Base-by-base conservation (phyloP, 371 early-diverging fungal genomes). In the Chytridium lagenaria region DNA sequence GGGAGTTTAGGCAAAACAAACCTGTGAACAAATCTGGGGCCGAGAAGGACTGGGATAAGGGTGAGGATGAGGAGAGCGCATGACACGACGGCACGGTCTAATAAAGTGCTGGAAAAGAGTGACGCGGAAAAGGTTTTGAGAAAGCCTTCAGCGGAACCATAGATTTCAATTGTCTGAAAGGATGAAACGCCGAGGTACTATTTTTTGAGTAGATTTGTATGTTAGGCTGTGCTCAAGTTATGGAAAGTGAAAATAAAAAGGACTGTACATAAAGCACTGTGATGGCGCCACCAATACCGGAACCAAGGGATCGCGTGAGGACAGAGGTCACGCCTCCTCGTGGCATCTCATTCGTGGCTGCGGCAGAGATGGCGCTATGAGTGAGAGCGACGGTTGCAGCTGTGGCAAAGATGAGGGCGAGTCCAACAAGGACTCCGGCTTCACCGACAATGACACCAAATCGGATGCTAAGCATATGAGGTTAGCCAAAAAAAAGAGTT, bases 221-320 rank as follows among this genome's bases (percentile, higher is more conserved):
- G n/a, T 12, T 30, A 7, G 26, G 31, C 7, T n/a, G n/a, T n/a
- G n/a, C n/a, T 44, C 7, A 26, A 61, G 36, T 34, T 22, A 2
- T 61, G 28, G 15, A 26, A 38, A 36, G 10, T 22, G 33, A 22
- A 61, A 7, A 12, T 30, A 34, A 16, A 38, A 15, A 15, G 30
- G 10, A 40, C 2, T 33, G 23, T 28, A 66, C 38, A 44, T 66
- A 66, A 28, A 66, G 66, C 3, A 66, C 12, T 19, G 69, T 30
- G 61, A 74, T 74, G 16, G 61, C 74, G 22, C 61, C 68, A n/a
- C 74, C 74, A 38, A 74, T 69, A 1, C 68, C 68, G 2, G 50
- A 30, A 2, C 74, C 74, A 2, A 74, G 64, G 3, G 50, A 23
- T 51, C 63, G 15, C 5, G 38, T 38, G 3, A 74, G 52, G 30